Base-by-base conservation (phyloP, 179 eudicot genomes). In the Vitellaria paradoxa region DNA sequence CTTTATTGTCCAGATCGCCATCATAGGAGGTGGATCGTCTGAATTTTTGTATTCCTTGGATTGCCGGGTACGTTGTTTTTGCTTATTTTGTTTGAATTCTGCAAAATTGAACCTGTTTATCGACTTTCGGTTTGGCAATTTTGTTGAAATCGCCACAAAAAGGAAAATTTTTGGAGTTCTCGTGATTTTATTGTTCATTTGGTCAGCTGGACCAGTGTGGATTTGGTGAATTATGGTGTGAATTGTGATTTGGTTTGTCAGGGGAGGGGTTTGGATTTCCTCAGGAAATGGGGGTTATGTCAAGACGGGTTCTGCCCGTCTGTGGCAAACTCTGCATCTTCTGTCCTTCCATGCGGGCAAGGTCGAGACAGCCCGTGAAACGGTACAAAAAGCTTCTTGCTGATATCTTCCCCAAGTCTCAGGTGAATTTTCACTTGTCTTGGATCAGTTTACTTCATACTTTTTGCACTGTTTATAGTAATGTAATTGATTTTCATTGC, bases 341-440 rank as follows among this genome's bases (percentile, higher is more conserved):
- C 87, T 93, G 97, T 68, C 98, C 98, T 14, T 80, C 97, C 0
- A 65, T 93, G 86, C 85, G 98, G 70, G 91, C 98, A 12, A 82
- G 98, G 79, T 93, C 98, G 9, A 92, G 98, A 85, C 98, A 93
- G 80, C 98, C 98, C 17, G 97, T 93, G 8, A 92, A 92, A 75
- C 87, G 98, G 68, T 93, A 93, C 84, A 93, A 92, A 88, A 90
- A 86, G 88, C 90, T 93, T 65, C 93, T 93, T 77, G 86, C 90
- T 0, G 91, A 90, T 0, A 93, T 93, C n/a, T 92, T 93, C 76
- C 98, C 98, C 37, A 87, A 89, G 57, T 87, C 91, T 77, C 98
- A 93, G 97, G 98, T 93, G 77, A 79, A 67, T 53, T 26, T 76
- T 47, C 12, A 11, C 63, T 76, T 70, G n/a, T 21, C 50, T 15